Evolutionary conservation across 2,329 filamentous ascomycete genomes (phyloP), one percentile per base, ranked within the genome.

Genomic region (Eutypa lata): DNA sequence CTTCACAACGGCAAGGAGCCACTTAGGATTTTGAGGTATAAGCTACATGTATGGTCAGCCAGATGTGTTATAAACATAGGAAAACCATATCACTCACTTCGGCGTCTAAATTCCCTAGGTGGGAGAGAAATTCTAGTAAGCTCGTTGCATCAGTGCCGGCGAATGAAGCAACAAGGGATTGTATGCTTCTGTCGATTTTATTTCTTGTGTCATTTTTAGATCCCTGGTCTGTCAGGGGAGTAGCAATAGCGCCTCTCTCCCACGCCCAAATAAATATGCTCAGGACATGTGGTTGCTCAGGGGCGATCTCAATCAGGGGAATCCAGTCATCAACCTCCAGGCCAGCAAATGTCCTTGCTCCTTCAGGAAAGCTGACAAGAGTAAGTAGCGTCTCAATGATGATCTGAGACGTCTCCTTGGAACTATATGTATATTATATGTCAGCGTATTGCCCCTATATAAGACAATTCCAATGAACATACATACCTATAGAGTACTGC

Each of bases 101-200:
- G 13, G 74, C 67, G 21, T 77, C 70, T 10, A 82, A 68, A 47
- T 76, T 76, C 5, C 76, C 72, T 3, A 87, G 65, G 43, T 71
- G 70, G 16, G 76, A 78, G n/a, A 85, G 60, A 60, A 86, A 86
- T 38, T 73, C 73, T 2, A 87, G 69, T 3, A 87, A 70, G 0
- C 81, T 86, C 3, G 83, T 79, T 4, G 76, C 81, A 62, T 87
- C 82, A 10, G 83, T 86, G 11, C 77, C 77, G 37, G 73, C 78
- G 61, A 85, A 87, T 0, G 77, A 76, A 7, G 76, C 71, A 7
- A 80, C 71, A 3, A 87, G 71, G 8, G 65, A 67, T 35, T 74
- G 71, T 3, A 87, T 69, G 3, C 73, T 73, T 13, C 62, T 54
- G 56, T 82, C 73, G 42, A 87, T 73, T 55, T 75, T 77, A 11